These are phyloP conservation scores for Xanthoconium separans DNA, from an alignment of 1,284 basidiomycete species.

Conservation along the genomic window DNA sequence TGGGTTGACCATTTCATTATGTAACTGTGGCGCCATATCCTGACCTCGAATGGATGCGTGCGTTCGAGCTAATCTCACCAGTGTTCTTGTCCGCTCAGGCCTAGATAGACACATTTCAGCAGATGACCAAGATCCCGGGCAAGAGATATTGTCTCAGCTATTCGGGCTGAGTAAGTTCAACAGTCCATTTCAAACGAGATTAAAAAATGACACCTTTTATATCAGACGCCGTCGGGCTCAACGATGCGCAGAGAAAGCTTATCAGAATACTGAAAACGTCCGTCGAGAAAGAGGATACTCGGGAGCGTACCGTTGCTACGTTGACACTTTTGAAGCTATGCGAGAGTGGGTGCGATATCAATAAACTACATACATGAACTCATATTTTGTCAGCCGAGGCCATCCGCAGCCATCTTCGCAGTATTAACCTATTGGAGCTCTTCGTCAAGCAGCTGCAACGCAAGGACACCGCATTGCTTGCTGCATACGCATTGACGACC, in stretches of 20 bases:
- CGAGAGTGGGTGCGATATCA: background rate
- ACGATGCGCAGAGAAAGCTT: background rate
- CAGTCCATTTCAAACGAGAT: background rate
- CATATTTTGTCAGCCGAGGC: background rate
- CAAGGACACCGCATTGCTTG: conserved; percentile 8
- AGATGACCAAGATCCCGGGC: background rate
- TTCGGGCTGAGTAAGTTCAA: conserved; percentile 24
- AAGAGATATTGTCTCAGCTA: conserved; percentile 6
- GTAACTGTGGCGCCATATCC: too few relatives aligned
- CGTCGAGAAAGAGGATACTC: background rate
- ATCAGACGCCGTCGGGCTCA: conserved; percentile 11
- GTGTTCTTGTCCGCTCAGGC: conserved; percentile 8
- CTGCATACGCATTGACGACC: conserved; percentile 6
- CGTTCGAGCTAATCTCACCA: conserved; percentile 18
- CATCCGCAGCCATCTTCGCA: background rate
- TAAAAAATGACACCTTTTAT: background rate
- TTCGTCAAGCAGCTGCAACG: conserved; percentile 10
- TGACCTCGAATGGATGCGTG: too few relatives aligned
- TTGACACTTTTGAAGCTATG: conserved; percentile 16
- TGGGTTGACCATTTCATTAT: too few relatives aligned
- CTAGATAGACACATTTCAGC: background rate
- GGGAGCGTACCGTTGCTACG: conserved; percentile 21
- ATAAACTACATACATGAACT: background rate
- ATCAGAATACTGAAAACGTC: conserved; percentile 13
- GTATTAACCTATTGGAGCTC: background rate